These are phyloP conservation scores for Chlamydomonas eustigma DNA, from an alignment of 139 green algal genomes.

Conservation along the genomic window DNA sequence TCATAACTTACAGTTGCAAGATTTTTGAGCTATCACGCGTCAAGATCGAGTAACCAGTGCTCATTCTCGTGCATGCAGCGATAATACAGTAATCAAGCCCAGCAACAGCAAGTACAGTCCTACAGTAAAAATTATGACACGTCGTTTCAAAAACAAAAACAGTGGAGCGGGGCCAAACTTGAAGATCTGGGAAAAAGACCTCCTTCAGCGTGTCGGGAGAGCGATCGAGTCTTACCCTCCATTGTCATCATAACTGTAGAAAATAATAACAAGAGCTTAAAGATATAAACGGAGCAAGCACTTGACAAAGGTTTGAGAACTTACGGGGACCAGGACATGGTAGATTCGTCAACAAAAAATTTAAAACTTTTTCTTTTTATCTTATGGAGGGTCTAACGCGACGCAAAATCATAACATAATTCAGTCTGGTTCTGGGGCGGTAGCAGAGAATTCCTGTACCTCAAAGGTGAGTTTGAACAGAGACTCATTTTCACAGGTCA, in stretches of 20 bases:
- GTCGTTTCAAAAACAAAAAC: neutral
- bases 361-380: no score
- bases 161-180: neutral
- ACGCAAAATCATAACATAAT: no score
- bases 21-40: conserved; percentile 83
- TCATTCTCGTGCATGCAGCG: conserved; percentile 88
- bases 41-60: conserved; percentile 93
- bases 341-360: no score
- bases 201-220: no score
- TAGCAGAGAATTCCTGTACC: no score
- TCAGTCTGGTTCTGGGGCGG: no score
- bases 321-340: conserved; percentile 16
- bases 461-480: no score
- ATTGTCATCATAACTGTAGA: conserved; percentile 17
- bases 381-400: no score
- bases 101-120: conserved; percentile 87
- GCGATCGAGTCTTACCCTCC: neutral
- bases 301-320: neutral
- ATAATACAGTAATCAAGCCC: conserved; percentile 95
- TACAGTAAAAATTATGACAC: conserved; percentile 32
- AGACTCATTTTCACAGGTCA: no score
- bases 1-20: conserved; percentile 66
- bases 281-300: neutral
- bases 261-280: neutral
- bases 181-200: neutral